Conservation (phyloP, 164 flowering plant genomes). For the Protea cynaroides region DNA sequence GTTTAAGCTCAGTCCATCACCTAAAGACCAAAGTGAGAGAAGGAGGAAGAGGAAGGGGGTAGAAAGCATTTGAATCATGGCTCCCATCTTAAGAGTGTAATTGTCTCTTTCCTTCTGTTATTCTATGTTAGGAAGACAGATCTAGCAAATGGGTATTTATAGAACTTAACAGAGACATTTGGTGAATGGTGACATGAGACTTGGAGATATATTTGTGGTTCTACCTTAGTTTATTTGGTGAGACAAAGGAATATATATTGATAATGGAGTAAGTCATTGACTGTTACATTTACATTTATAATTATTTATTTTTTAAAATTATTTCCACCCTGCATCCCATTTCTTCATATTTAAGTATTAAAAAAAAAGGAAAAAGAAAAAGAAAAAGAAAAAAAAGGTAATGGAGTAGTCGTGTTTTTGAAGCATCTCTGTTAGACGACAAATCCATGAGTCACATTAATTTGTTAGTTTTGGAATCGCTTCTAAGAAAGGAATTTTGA, state of each 20-base stretch:
- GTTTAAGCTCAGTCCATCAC: conserved; percentile 42
- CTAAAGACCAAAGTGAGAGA: conserved; percentile 17
- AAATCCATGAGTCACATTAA: not conserved
- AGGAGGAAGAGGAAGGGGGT: conserved; percentile 23
- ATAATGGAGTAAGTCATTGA: no score
- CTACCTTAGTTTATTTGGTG: no score
- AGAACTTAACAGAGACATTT: conserved; percentile 1
- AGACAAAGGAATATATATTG: no score
- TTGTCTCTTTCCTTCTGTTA: not conserved
- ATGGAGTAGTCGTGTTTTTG: conserved; percentile 6
- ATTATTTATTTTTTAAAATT: no score
- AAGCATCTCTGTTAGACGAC: conserved; percentile 14
- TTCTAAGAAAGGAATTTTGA: no score
- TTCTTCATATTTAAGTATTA: not conserved
- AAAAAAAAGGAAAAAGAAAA: no score
- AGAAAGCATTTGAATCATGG: conserved; percentile 18
- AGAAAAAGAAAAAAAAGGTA: not conserved
- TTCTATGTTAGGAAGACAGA: not conserved
- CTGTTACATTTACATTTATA: no score
- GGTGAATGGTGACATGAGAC: no score
- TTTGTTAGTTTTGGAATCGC: no score
- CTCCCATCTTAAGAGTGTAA: conserved; percentile 21
- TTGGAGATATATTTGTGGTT: no score
- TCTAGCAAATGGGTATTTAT: conserved; percentile 12
- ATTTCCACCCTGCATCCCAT: no score